These are phyloP conservation scores for Xylariaceae sp. DNA, from an alignment of 2,329 filamentous ascomycete species.

Conservation along the genomic window DNA sequence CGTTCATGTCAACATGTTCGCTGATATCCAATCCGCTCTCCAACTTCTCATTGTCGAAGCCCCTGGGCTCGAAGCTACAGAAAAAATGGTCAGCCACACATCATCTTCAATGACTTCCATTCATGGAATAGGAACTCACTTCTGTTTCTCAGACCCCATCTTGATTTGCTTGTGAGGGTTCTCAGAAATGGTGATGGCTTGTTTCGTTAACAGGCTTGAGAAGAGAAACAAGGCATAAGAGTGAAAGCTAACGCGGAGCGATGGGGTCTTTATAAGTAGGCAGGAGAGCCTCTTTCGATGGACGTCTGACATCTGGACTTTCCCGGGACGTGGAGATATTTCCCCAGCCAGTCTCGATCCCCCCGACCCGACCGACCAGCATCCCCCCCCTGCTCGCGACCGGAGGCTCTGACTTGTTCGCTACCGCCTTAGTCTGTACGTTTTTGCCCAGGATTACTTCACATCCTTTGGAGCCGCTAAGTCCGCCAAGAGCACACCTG, in stretches of 20 bases:
- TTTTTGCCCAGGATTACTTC: not conserved
- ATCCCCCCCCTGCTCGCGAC: not conserved
- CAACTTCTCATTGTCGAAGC: constrained; percentile 23
- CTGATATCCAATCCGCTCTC: constrained; percentile 25
- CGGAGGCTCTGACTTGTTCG: not conserved
- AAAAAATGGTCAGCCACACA: not conserved
- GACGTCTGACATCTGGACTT: too few species aligned
- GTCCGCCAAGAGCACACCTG: not conserved
- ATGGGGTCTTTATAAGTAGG: not conserved
- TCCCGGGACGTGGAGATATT: too few species aligned
- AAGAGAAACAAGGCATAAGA: not conserved
- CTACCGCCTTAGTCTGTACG: too few species aligned
- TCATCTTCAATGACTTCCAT: not conserved
- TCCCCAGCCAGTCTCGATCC: too few species aligned
- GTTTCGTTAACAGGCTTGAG: not conserved
- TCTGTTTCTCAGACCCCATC: constrained; percentile 13
- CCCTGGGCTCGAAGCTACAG: constrained; percentile 14
- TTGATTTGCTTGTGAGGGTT: constrained; percentile 7
- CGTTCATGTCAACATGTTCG: constrained; percentile 35
- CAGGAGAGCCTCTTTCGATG: too few species aligned
- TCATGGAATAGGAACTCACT: constrained; percentile 4
- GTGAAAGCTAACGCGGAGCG: not conserved
- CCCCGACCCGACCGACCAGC: too few species aligned
- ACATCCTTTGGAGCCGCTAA: not conserved
- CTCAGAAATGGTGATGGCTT: constrained; percentile 1